A percentile compares a stretch with the other conserved stretches of the same genome.
phyloP scores from a whole-genome alignment of 192 early-diverging fungal species.

The Funneliformis mosseae region DNA sequence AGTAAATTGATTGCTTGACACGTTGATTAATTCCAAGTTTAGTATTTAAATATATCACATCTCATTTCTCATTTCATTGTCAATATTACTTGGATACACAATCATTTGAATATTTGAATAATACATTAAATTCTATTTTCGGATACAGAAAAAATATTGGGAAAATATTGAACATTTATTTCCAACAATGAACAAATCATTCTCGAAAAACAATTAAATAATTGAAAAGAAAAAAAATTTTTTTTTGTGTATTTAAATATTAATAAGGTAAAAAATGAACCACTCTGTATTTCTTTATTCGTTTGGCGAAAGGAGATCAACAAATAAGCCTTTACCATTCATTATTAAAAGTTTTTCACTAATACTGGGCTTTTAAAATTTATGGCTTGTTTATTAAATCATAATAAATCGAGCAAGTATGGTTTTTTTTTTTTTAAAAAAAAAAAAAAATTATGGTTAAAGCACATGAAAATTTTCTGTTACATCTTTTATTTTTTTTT shows the following conservation, averaged over 20 bases:
- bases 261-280: background rate
- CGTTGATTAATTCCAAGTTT: no score
- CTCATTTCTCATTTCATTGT: background rate
- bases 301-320: background rate
- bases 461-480: background rate
- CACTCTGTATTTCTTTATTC: background rate
- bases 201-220: background rate
- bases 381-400: background rate
- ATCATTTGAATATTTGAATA: background rate
- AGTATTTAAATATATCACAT: background rate
- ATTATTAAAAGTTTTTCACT: background rate
- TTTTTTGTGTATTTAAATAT: background rate
- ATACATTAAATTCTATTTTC: background rate
- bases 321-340: background rate
- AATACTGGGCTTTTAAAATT: background rate
- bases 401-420: background rate
- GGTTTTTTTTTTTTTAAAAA: background rate
- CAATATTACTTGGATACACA: background rate
- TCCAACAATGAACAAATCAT: background rate
- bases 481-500: background rate
- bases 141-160: background rate
- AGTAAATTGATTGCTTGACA: no score
- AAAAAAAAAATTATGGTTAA: background rate
- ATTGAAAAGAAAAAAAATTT: background rate
- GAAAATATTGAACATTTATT: background rate